phyloP scores from a whole-genome alignment of 768 basidiomycete genomes.

The Tremella yokohamensis region DNA sequence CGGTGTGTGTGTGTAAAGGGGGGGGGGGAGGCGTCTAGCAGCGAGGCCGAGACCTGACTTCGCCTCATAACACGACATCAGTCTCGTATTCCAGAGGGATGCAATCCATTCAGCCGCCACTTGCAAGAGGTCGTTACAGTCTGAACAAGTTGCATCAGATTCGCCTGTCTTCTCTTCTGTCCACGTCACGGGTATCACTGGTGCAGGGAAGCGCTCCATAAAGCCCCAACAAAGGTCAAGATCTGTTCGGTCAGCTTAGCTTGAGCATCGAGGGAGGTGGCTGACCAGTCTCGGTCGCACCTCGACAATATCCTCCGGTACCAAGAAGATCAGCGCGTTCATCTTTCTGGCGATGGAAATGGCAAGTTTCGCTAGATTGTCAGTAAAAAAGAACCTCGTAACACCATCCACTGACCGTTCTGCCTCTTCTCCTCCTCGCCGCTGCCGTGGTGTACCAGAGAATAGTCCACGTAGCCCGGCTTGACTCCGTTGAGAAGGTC shows the following conservation, averaged over 20 bases:
- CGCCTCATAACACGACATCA: too few species aligned
- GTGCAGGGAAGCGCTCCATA: constrained; percentile 43
- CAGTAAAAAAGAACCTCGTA: background rate
- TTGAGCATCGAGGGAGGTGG: constrained; percentile 17
- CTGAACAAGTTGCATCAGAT: too few species aligned
- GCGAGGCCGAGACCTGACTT: too few species aligned
- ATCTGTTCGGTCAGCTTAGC: constrained; percentile 52
- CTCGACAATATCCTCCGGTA: constrained; percentile 89
- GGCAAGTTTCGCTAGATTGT: constrained; percentile 75
- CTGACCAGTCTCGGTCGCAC: constrained; percentile 81
- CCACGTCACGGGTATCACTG: constrained; percentile 16
- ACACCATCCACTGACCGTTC: constrained; percentile 64
- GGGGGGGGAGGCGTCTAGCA: too few species aligned
- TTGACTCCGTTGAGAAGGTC: constrained; percentile 84
- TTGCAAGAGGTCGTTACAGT: too few species aligned
- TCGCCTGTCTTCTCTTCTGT: too few species aligned
- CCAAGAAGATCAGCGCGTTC: constrained; percentile 91
- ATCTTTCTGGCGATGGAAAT: constrained; percentile 99
- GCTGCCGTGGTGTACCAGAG: constrained; percentile 60
- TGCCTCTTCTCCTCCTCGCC: constrained; percentile 83
- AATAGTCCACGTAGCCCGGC: constrained; percentile 92
- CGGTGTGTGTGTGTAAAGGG: too few species aligned
- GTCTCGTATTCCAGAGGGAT: too few species aligned
- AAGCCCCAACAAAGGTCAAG: constrained; percentile 79
- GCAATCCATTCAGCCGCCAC: too few species aligned